Percentiles rank a stretch among this genome's conserved stretches.
Conservation (phyloP, 139 green algal species). For the Eudorina sp. region DNA sequence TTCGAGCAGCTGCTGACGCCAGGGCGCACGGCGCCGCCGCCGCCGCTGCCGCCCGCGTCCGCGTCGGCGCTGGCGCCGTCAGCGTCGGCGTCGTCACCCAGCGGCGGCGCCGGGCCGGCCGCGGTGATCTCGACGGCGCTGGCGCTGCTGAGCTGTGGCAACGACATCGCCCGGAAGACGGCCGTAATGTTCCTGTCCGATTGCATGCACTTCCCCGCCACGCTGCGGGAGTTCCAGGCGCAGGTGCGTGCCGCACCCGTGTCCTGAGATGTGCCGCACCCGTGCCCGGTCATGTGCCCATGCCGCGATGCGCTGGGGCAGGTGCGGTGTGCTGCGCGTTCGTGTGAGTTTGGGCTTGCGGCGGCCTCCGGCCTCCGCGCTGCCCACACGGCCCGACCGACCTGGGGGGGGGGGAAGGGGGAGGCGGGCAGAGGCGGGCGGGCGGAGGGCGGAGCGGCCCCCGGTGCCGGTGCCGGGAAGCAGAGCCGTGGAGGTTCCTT, state of each 20-base stretch:
- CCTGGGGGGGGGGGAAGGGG: too few species aligned
- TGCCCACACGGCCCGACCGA: too few species aligned
- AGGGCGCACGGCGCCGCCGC: neutral
- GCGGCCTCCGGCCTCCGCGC: too few species aligned
- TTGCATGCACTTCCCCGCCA: slow-evolving; percentile 66
- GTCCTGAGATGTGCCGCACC: too few species aligned
- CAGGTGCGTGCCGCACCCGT: slow-evolving; percentile 53
- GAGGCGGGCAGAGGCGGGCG: too few species aligned
- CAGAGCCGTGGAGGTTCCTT: too few species aligned
- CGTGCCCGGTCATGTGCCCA: too few species aligned
- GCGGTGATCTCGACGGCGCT: slow-evolving; percentile 59
- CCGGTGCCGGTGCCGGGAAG: too few species aligned
- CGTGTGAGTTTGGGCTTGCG: too few species aligned
- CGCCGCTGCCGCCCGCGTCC: neutral
- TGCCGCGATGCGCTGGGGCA: too few species aligned
- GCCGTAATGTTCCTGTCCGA: slow-evolving; percentile 74
- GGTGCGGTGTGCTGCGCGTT: too few species aligned
- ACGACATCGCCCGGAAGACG: slow-evolving; percentile 77
- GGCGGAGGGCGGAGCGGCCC: too few species aligned
- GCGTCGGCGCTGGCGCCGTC: neutral
- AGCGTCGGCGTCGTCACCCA: neutral
- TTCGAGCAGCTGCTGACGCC: slow-evolving; percentile 78
- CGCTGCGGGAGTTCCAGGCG: slow-evolving; percentile 73
- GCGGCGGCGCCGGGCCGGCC: neutral
- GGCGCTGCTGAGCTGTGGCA: slow-evolving; percentile 60